These are phyloP conservation scores for Podospora tetraspora DNA, from an alignment of 495 filamentous ascomycete species.

Conservation along the genomic window DNA sequence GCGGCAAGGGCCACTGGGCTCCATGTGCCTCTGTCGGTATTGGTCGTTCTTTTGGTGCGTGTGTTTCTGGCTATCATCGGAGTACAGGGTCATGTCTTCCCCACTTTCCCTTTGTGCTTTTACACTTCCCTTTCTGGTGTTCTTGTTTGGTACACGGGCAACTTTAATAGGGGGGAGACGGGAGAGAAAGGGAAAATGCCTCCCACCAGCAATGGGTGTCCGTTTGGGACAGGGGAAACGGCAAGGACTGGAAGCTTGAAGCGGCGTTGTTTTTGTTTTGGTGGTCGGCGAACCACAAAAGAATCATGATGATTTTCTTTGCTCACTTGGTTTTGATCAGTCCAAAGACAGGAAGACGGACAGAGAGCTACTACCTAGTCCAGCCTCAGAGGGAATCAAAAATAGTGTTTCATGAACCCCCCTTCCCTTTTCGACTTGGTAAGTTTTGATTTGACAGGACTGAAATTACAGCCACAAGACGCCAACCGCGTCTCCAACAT, in stretches of 20 bases:
- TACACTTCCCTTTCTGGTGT: background rate
- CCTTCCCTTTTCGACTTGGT: background rate
- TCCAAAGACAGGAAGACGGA: background rate
- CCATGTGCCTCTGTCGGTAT: background rate
- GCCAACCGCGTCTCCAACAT: no score
- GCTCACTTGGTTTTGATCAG: background rate
- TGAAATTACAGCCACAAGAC: background rate
- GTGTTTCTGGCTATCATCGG: background rate
- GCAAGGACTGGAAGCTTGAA: slow-evolving; percentile 1
- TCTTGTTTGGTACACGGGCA: background rate
- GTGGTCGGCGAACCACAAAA: background rate
- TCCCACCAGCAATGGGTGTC: slow-evolving; percentile 9
- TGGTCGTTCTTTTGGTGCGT: background rate
- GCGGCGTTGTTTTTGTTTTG: background rate
- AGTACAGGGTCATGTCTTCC: background rate
- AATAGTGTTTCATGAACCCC: background rate
- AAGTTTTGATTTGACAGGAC: background rate
- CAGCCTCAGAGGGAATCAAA: background rate
- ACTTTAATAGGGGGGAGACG: background rate
- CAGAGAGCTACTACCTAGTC: background rate
- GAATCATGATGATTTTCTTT: background rate
- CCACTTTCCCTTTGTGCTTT: background rate
- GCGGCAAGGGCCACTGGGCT: background rate
- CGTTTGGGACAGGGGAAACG: background rate
- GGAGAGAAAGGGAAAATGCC: slow-evolving; percentile 10